These are phyloP conservation scores for Colletotrichum plurivorum DNA, from an alignment of 2,329 filamentous ascomycete genomes.

Conservation along the genomic window DNA sequence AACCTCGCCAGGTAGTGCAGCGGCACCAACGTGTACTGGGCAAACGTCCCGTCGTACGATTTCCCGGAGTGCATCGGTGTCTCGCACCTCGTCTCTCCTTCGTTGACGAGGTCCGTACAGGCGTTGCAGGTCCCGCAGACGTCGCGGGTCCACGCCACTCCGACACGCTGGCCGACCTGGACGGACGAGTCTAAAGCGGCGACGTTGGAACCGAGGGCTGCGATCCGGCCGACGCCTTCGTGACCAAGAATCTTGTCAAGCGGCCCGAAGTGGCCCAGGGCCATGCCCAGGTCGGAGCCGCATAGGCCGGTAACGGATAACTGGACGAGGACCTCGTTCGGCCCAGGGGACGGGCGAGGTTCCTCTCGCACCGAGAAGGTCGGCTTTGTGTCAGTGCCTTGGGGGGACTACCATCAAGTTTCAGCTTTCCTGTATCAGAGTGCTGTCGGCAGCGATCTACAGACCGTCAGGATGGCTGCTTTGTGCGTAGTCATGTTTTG, in stretches of 20 bases:
- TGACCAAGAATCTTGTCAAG: constrained; percentile 56
- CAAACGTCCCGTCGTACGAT: constrained; percentile 55
- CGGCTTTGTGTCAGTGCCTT: constrained; percentile 1
- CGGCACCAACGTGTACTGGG: constrained; percentile 54
- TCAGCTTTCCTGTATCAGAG: not conserved
- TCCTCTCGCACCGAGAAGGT: constrained; percentile 26
- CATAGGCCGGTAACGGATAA: constrained; percentile 55
- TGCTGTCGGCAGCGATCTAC: not conserved
- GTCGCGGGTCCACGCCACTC: constrained; percentile 56
- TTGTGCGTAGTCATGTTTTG: not conserved
- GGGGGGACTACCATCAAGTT: constrained; percentile 4
- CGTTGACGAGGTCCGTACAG: constrained; percentile 46
- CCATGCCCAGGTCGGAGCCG: constrained; percentile 56
- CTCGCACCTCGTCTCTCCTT: constrained; percentile 54
- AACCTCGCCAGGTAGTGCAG: constrained; percentile 51
- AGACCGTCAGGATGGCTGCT: constrained; percentile 5
- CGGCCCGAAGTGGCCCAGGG: constrained; percentile 53
- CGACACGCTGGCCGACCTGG: constrained; percentile 52
- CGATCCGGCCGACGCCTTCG: constrained; percentile 59
- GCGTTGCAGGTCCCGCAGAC: constrained; percentile 51
- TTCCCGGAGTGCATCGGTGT: constrained; percentile 51
- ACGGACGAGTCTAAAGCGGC: constrained; percentile 43
- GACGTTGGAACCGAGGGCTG: constrained; percentile 52
- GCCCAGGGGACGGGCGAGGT: constrained; percentile 34
- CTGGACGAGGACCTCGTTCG: constrained; percentile 50